Percentiles rank a stretch among this genome's conserved stretches.
Conservation (phyloP, 73 alveolate genomes). For the Halteria grandinella region DNA sequence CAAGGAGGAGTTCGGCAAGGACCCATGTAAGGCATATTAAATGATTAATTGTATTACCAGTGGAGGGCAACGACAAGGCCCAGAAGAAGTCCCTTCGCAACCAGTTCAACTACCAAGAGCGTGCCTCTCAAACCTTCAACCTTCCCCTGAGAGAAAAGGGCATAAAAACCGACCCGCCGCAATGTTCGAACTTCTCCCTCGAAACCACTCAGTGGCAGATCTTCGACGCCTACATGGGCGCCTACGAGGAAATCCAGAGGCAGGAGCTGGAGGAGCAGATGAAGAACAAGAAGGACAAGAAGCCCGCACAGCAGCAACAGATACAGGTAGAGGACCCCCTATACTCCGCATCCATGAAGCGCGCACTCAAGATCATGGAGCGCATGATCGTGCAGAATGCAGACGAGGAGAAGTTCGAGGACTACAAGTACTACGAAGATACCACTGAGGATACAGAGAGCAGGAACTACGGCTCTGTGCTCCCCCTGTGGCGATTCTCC, state of each 20-base stretch:
- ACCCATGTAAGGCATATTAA: conserved; percentile 56
- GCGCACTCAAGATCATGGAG: conserved; percentile 96
- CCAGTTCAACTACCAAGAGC: conserved; percentile 90
- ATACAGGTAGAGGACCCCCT: conserved; percentile 85
- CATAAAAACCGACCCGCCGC: conserved; percentile 94
- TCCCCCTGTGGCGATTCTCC: conserved; percentile 97
- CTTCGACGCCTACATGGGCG: conserved; percentile 98
- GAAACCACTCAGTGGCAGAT: conserved; percentile 99
- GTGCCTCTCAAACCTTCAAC: conserved; percentile 92
- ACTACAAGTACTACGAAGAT: conserved; percentile 88
- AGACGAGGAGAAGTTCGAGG: conserved; percentile 95
- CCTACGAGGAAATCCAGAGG: conserved; percentile 75
- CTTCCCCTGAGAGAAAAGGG: conserved; percentile 87
- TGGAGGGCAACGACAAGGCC: conserved; percentile 71
- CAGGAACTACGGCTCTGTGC: conserved; percentile 69
- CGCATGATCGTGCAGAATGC: conserved; percentile 98
- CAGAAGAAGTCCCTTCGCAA: conserved; percentile 87
- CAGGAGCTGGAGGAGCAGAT: conserved; percentile 76
- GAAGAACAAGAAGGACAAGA: conserved; percentile 81
- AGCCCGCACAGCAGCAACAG: conserved; percentile 79
- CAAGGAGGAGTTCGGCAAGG: conserved; percentile 75
- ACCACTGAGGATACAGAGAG: conserved; percentile 65
- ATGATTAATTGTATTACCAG: background rate
- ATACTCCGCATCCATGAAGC: conserved; percentile 91
- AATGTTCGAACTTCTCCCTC: conserved; percentile 78